These are phyloP conservation scores for Oxyria digyna DNA, from an alignment of 148 eudicot genomes.

Conservation along the genomic window DNA sequence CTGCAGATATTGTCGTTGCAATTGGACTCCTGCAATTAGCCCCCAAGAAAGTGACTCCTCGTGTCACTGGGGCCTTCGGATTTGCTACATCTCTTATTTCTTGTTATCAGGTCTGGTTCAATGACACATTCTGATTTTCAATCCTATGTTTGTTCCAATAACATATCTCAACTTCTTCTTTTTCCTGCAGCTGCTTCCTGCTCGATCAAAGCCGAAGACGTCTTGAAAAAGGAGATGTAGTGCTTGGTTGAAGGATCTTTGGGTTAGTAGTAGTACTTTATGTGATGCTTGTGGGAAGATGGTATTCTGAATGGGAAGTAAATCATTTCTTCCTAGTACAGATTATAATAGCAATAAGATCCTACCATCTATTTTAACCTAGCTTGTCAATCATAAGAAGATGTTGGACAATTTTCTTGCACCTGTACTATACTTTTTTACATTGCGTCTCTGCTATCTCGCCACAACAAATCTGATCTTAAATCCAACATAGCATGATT, in stretches of 20 bases:
- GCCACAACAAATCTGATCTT: too few species aligned
- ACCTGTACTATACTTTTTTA: too few species aligned
- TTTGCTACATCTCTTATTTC: conserved; percentile 2
- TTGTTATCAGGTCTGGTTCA: conserved; percentile 1
- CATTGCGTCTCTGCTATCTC: too few species aligned
- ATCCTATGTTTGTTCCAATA: not conserved
- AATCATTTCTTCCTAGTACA: not conserved
- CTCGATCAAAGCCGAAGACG: not conserved
- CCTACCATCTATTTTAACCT: not conserved
- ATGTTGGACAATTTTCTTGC: too few species aligned
- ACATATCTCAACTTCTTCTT: not conserved
- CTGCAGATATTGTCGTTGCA: conserved; percentile 5
- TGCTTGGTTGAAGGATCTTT: not conserved
- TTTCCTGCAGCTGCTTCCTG: not conserved
- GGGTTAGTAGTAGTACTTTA: not conserved
- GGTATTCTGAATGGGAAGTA: not conserved
- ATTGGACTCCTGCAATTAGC: conserved; percentile 3
- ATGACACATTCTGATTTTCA: not conserved
- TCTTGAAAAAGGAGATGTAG: not conserved
- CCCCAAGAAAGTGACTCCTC: conserved; percentile 7
- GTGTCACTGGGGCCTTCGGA: conserved; percentile 5
- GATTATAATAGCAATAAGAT: not conserved
- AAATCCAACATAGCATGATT: too few species aligned
- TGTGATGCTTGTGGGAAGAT: not conserved
- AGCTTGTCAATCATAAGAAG: too few species aligned